Base-by-base conservation (phyloP, 768 basidiomycete species). In the Cubamyces sp. region DNA sequence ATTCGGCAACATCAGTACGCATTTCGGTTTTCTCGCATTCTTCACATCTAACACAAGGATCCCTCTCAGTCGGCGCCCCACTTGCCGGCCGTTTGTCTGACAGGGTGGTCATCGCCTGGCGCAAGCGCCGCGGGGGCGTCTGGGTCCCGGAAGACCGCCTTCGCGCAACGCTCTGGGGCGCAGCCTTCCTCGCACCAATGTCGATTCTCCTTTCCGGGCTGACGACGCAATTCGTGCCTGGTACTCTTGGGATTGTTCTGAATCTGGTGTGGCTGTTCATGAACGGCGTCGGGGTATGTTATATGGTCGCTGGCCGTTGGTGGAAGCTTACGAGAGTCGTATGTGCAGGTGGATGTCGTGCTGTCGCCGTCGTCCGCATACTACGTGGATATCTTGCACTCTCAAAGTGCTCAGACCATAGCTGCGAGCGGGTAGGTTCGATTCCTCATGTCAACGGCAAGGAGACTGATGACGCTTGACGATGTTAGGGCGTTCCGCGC, bases 101-200 rank as follows among this genome's bases (percentile, higher is more conserved):
- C 69, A 62, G 65, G 26, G 73, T 80, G 0, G 75, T 91, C 23
- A 73, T 80, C 18, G 69, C 68, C 42, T 86, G 82, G 74, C 80
- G 80, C 16, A 73, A 77, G 48, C 69, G 74, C 5, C 81, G 87
- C 23, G 78, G 78, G 0, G 87, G 87, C 0, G 66, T 75, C 1
- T 88, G 85, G 86, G 81, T 83, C 45, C 88, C 88, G 0, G 88
- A 91, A 70, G 90, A 88, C 64, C 82, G 88, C 5, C 77, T 90
- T 25, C 79, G 84, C 1, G 86, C 79, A 1, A 75, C 81, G 1
- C 69, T 84, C 37, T 65, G 77, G 6, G 82, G 84, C 9, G 78
- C 78, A 3, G 72, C 78, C 0, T 34, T 83, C 18, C 73, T 88
- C 28, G 75, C 82, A 3, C 90, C 88, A 0, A 25, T 86, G 0